These are phyloP conservation scores for Withania somnifera DNA, from an alignment of 305 asterid genomes.

Conservation along the genomic window DNA sequence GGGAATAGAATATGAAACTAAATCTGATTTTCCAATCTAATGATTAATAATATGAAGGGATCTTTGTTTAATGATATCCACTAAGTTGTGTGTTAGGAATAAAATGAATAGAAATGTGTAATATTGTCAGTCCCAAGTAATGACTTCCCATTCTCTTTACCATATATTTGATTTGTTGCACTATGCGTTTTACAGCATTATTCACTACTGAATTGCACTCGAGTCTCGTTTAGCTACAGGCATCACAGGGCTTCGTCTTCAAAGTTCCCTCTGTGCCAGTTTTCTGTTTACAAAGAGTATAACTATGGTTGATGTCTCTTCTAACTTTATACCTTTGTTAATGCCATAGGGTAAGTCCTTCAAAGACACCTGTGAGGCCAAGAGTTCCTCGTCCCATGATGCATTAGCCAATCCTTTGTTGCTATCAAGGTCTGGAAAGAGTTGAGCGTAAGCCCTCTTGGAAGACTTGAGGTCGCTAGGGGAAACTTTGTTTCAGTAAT, in stretches of 20 bases:
- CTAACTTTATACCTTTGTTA: background rate
- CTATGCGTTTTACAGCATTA: background rate
- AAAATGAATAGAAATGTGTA: too few species aligned
- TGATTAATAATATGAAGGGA: too few species aligned
- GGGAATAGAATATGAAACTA: too few species aligned
- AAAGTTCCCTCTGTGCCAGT: background rate
- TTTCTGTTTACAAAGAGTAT: background rate
- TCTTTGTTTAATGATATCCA: too few species aligned
- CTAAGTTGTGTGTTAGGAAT: too few species aligned
- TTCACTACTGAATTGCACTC: background rate
- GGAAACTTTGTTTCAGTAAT: constrained; percentile 5
- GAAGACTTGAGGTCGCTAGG: constrained; percentile 7
- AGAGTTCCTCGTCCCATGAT: constrained; percentile 21
- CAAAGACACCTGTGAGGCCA: constrained; percentile 57
- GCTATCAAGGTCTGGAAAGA: background rate
- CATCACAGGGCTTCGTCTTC: background rate
- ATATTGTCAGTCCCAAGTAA: background rate
- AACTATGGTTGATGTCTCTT: background rate
- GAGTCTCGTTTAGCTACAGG: background rate
- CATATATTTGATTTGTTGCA: background rate
- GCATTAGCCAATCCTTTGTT: constrained; percentile 13
- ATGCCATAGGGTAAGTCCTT: constrained; percentile 44
- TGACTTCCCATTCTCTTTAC: background rate
- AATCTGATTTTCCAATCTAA: too few species aligned
- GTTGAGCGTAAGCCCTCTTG: constrained; percentile 6